These are phyloP conservation scores for Crucibulum laeve DNA, from an alignment of 768 basidiomycete genomes.

Conservation along the genomic window DNA sequence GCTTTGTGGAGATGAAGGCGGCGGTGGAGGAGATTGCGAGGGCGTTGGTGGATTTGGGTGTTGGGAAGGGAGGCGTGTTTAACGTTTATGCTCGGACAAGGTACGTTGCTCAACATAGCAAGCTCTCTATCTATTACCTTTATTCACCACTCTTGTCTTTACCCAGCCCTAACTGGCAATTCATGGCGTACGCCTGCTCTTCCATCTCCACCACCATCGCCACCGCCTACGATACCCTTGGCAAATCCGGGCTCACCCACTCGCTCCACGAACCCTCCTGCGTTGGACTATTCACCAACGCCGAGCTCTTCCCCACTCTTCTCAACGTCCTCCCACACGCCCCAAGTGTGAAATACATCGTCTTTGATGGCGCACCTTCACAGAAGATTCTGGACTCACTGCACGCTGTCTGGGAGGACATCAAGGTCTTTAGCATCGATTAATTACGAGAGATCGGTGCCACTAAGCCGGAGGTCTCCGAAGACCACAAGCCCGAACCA, in stretches of 20 bases:
- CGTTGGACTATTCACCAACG: conserved; percentile 78
- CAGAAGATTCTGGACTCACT: conserved; percentile 48
- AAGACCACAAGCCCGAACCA: conserved; percentile 27
- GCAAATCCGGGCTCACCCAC: conserved; percentile 72
- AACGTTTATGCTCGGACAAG: too few relatives aligned
- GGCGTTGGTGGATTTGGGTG: conserved; percentile 59
- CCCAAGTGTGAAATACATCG: conserved; percentile 61
- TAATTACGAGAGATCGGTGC: conserved; percentile 59
- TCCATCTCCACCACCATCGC: too few relatives aligned
- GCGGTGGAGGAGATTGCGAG: conserved; percentile 51
- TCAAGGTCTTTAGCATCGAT: conserved; percentile 58
- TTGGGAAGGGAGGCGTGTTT: conserved; percentile 61
- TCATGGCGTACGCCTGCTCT: conserved; percentile 73
- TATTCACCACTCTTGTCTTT: not conserved
- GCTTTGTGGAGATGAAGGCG: conserved; percentile 57
- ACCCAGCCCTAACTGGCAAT: conserved; percentile 70
- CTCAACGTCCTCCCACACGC: conserved; percentile 61
- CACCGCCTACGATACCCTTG: too few relatives aligned
- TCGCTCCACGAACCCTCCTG: conserved; percentile 75
- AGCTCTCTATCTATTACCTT: not conserved
- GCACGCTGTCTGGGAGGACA: conserved; percentile 32
- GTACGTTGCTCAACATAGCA: conserved; percentile 71
- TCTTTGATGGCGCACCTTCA: conserved; percentile 68
- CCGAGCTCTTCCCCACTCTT: too few relatives aligned
- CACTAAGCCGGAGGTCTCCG: conserved; percentile 26